Evolutionary conservation across 2,329 filamentous ascomycete genomes (phyloP), one percentile per base, ranked within the genome.

Genomic region (Hypoxylon sp.): DNA sequence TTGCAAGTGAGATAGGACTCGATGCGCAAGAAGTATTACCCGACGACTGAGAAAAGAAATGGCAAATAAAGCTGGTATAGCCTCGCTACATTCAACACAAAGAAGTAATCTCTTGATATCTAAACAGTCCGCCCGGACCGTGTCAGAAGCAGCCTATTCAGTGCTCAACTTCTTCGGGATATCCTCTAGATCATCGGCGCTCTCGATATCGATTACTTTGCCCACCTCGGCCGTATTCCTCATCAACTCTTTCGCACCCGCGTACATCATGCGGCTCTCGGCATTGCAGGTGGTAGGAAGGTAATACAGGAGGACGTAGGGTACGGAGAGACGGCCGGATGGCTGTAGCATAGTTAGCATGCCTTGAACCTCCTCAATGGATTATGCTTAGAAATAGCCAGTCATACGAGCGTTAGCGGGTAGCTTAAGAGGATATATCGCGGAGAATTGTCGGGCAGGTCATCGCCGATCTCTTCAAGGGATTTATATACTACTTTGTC

Each of bases 271-370:
- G 72, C 93, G 89, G 76, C 91, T 83, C 76, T 94, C 92, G 71
- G 86, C 88, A 78, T 97, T 97, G 81, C 93, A 96, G 51, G 95
- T 97, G 54, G 90, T 91, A 6, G 96, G 96, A 21, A 98, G 88
- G 81, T 97, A 98, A 83, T 97, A 97, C 21, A 99, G 82, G 77
- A 98, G 88, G 48, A 97, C 93, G 78, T 99, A 99, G 8, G 96
- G 96, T 2, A 97, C 94, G 4, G 93, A 91, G 45, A 94, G 79
- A 27, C 96, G 90, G 61, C 96, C 96, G 55, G 92, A 94, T 46
- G 89, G 83, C 93, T 96, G 70, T 41, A 58, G 53, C 39, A 54
- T 27, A 21, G 47, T 69, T 53, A 67, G 58, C 39, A 50, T 45
- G 43, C 30, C 25, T 50, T n/a, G 32, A 14, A 30, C 39, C 12